These are phyloP conservation scores for Stagonosporopsis tanaceti DNA, from an alignment of 2,329 filamentous ascomycete genomes.

Conservation along the genomic window DNA sequence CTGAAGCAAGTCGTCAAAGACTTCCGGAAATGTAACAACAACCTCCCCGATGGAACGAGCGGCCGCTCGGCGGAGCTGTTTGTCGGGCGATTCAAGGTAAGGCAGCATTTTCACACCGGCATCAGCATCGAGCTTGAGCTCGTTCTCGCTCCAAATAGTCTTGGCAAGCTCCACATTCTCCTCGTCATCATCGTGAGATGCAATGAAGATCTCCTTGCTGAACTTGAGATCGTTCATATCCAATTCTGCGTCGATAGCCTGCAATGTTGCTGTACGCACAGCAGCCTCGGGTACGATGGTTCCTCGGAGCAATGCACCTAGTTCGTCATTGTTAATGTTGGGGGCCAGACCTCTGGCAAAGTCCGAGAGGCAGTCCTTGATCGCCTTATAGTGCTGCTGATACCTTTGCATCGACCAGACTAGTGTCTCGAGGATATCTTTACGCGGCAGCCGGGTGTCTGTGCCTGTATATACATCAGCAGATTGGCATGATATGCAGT, in stretches of 20 bases:
- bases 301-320: conserved; percentile 77
- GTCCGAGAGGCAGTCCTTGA: conserved; percentile 91
- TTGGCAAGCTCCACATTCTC: conserved; percentile 85
- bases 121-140: conserved; percentile 72
- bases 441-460: conserved; percentile 78
- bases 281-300: conserved; percentile 79
- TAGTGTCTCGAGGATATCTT: conserved; percentile 74
- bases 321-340: conserved; percentile 78
- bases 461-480: conserved; percentile 52
- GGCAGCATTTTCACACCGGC: conserved; percentile 74
- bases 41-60: conserved; percentile 82
- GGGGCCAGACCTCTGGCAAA: conserved; percentile 83
- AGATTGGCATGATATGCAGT: too few species aligned
- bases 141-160: conserved; percentile 96
- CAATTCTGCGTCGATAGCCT: conserved; percentile 89
- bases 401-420: conserved; percentile 87
- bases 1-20: conserved; percentile 69
- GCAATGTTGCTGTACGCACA: conserved; percentile 84
- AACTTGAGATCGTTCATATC: conserved; percentile 88
- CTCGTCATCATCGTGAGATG: conserved; percentile 86
- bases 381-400: conserved; percentile 90
- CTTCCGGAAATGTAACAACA: conserved; percentile 66
- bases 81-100: conserved; percentile 81
- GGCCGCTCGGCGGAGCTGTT: conserved; percentile 82
- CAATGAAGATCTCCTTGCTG: conserved; percentile 91